phyloP scores from a whole-genome alignment of 441 rosid genomes.

The Kokia cookei region DNA sequence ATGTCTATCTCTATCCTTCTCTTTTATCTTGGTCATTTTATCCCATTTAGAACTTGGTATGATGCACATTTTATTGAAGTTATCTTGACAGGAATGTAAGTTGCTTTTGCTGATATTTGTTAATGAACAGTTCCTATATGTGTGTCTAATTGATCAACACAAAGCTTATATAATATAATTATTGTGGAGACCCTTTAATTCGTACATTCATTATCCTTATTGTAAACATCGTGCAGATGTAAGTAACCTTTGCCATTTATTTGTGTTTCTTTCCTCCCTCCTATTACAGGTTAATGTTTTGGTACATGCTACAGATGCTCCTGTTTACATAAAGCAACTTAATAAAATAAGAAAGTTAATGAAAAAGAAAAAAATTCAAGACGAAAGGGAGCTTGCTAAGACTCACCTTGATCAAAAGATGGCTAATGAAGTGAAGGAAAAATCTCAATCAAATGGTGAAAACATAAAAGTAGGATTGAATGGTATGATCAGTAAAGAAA shows the following conservation, averaged over 20 bases:
- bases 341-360: constrained; percentile 70
- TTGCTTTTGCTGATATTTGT: neutral
- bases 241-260: constrained; percentile 16
- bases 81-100: neutral
- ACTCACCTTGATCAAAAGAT: constrained; percentile 18
- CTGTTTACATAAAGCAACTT: constrained; percentile 72
- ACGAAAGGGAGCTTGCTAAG: constrained; percentile 18
- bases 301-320: constrained; percentile 72
- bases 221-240: neutral
- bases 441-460: constrained; percentile 20
- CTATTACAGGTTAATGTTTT: constrained; percentile 83
- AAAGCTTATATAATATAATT: neutral
- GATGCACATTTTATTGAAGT: constrained; percentile 2
- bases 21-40: neutral
- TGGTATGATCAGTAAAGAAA: constrained; percentile 30
- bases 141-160: neutral
- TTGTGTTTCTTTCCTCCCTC: constrained; percentile 14
- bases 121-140: neutral
- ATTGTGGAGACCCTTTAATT: neutral
- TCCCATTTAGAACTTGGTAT: constrained; percentile 2
- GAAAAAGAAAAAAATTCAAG: constrained; percentile 48
- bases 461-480: constrained; percentile 22
- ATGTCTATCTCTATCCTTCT: constrained; percentile 19
- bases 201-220: constrained; percentile 4
- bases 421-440: constrained; percentile 20